Conservation (phyloP, 371 early-diverging fungal genomes). For the Coemansia sp. region DNA sequence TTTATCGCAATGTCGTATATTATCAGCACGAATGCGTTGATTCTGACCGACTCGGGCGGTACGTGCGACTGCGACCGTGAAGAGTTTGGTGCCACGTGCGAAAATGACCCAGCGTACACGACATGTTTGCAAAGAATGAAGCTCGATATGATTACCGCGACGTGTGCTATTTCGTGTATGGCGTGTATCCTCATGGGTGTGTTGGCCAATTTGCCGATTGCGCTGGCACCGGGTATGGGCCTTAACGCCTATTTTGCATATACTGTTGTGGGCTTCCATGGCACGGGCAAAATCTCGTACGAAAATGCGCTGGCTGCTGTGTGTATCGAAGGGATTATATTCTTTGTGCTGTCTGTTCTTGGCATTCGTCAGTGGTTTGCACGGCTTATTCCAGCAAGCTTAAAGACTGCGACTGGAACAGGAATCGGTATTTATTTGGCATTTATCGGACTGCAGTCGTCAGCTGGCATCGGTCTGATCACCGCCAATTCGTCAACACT, state of each 20-base stretch:
- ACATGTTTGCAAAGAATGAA: constrained; percentile 62
- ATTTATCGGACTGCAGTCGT: constrained; percentile 72
- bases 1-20: constrained; percentile 74
- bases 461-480: constrained; percentile 76
- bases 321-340: constrained; percentile 76
- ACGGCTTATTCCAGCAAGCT: constrained; percentile 65
- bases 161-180: constrained; percentile 65
- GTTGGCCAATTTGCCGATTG: constrained; percentile 73
- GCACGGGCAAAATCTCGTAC: constrained; percentile 66
- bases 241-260: constrained; percentile 80
- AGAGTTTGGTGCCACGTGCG: constrained; percentile 54
- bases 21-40: constrained; percentile 72
- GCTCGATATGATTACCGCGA: constrained; percentile 70
- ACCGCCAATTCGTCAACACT: constrained; percentile 61
- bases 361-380: constrained; percentile 80
- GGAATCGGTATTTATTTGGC: constrained; percentile 77
- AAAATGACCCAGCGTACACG: constrained; percentile 57
- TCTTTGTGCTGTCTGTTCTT: constrained; percentile 65
- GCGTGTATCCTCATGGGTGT: constrained; percentile 67
- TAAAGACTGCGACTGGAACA: constrained; percentile 71
- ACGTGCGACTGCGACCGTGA: constrained; percentile 64
- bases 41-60: constrained; percentile 74
- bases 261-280: constrained; percentile 75
- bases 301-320: constrained; percentile 74
- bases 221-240: constrained; percentile 80